Evolutionary conservation across 495 filamentous ascomycete species (phyloP), one percentile per base, ranked within the genome.

Genomic region (Cercophora scortea): DNA sequence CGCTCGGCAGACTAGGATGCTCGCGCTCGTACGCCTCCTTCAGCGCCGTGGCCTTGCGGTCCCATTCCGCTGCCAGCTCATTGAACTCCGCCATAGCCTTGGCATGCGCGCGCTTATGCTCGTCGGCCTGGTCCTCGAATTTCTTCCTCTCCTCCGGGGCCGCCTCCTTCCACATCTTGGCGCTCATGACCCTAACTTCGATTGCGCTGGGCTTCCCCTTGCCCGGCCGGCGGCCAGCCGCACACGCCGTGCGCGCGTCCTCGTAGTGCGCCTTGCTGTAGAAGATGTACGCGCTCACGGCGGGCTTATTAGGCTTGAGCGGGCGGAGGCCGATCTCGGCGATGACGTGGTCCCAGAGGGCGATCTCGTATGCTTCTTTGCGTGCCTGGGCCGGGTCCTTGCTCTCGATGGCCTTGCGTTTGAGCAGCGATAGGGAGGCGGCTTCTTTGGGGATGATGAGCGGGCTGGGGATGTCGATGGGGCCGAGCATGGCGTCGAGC

Each of bases 121-220:
- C 77, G 53, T 85, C 79, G 5, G 84, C 84, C 61, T 82, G 75
- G 38, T 88, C 84, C 50, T 88, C 70, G 58, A 88, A 96, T 25
- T 89, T 90, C 61, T 77, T 72, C 63, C 85, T 86, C 54, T 78
- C 76, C 35, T 84, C 87, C 8, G 78, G 76, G 4, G 73, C 59
- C 0, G 87, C 84, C 50, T 87, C 83, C 55, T 86, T 84, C 93
- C 93, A 98, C 87, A 90, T 90, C 59, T 84, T 81, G 15, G 90
- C 88, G 16, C 92, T 76, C 53, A 87, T 87, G 8, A 81, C 76
- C 35, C 93, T 85, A 47, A 98, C 84, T 55, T 93, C 89, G 57
- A 92, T 92, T 2, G 84, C 83, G 40, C 80, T 77, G 2, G 84
- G 74, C 56, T 87, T 84, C 4, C 79, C 80, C 18, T 84, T 85